Percentiles rank a stretch among this genome's conserved stretches.
phyloP scores from a whole-genome alignment of 805 yeast genomes.

The Metschnikowia anglica region DNA sequence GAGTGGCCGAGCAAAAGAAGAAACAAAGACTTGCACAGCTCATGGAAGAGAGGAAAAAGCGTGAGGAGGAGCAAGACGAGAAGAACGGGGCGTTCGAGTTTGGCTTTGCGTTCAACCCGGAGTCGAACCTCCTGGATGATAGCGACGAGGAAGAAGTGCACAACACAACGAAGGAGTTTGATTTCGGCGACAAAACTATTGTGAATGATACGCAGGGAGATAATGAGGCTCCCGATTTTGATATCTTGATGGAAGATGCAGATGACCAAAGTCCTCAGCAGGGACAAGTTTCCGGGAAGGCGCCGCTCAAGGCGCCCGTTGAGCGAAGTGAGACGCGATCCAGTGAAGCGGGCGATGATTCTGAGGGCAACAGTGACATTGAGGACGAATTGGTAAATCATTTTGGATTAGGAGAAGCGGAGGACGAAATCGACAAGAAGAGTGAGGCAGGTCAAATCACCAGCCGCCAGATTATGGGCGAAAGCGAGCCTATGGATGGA shows the following conservation, averaged over 20 bases:
- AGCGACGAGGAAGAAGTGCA: slow-evolving; percentile 15
- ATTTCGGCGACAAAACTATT: slow-evolving; percentile 10
- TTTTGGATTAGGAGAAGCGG: slow-evolving; percentile 2
- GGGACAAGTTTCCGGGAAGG: slow-evolving; percentile 9
- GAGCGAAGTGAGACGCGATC: background rate
- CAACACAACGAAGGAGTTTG: slow-evolving; percentile 7
- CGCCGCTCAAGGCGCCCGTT: slow-evolving; percentile 3
- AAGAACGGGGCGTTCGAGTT: slow-evolving; percentile 29
- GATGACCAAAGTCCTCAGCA: background rate
- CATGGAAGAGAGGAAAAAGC: slow-evolving; percentile 22
- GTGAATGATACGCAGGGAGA: background rate
- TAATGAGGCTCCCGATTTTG: background rate
- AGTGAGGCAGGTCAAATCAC: background rate
- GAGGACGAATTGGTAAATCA: slow-evolving; percentile 7
- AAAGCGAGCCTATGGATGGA: background rate
- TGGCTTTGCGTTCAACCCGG: slow-evolving; percentile 35
- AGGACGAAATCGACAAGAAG: background rate
- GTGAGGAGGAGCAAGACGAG: slow-evolving; percentile 32
- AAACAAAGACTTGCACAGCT: slow-evolving; percentile 18
- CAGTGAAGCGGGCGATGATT: background rate
- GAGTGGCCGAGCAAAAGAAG: slow-evolving; percentile 24
- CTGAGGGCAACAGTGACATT: slow-evolving; percentile 3
- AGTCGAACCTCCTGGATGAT: slow-evolving; percentile 18
- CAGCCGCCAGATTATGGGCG: background rate
- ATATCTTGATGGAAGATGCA: slow-evolving; percentile 1